phyloP scores from a whole-genome alignment of 345 rosid species.

The Erysimum cheiranthoides region DNA sequence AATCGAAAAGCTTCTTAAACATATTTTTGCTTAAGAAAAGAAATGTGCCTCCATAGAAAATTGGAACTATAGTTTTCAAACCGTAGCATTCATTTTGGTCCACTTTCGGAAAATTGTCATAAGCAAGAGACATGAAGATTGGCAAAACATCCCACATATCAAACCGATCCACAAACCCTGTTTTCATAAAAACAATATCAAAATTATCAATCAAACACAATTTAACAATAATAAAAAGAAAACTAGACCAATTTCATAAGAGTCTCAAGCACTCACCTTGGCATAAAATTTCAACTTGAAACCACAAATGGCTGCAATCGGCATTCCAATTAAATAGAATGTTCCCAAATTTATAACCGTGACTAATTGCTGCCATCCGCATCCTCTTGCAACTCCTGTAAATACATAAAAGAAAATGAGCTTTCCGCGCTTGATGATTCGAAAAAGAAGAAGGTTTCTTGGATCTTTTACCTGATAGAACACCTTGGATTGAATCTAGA shows the following conservation, averaged over 20 bases:
- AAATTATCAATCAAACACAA: slow-evolving; percentile 10
- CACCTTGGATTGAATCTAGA: slow-evolving; percentile 67
- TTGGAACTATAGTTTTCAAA: slow-evolving; percentile 3
- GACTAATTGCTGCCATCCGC: slow-evolving; percentile 78
- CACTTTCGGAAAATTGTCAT: slow-evolving; percentile 58
- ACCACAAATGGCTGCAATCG: slow-evolving; percentile 54
- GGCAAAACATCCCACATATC: slow-evolving; percentile 63
- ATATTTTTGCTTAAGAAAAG: neutral
- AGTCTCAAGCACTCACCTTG: slow-evolving; percentile 50
- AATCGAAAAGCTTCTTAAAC: too few relatives aligned
- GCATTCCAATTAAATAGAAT: slow-evolving; percentile 61
- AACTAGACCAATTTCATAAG: neutral
- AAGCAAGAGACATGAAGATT: slow-evolving; percentile 52
- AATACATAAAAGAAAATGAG: neutral
- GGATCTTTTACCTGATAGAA: slow-evolving; percentile 57
- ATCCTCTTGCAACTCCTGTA: slow-evolving; percentile 75
- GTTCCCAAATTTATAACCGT: slow-evolving; percentile 59
- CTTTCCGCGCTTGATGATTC: neutral
- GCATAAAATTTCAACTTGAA: slow-evolving; percentile 58
- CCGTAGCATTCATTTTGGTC: slow-evolving; percentile 41
- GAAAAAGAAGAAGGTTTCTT: neutral
- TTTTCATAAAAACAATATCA: slow-evolving; percentile 10
- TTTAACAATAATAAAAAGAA: neutral
- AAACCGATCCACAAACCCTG: slow-evolving; percentile 86
- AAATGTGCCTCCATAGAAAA: neutral